phyloP scores from a whole-genome alignment of 2,329 filamentous ascomycete genomes.

The Cryphonectria radicalis region DNA sequence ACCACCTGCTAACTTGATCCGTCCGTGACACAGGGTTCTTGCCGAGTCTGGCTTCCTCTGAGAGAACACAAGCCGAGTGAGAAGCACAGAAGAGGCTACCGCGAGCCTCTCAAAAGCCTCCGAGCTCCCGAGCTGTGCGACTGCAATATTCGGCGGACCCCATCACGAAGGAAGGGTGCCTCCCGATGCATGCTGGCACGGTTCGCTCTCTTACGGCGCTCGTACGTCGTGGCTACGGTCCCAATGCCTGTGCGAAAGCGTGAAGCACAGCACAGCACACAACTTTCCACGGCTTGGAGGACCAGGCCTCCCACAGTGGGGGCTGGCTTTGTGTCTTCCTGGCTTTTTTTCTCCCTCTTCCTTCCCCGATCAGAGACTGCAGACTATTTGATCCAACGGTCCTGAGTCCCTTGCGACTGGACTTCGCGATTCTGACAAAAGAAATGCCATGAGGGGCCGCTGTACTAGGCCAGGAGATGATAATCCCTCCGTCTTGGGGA shows the following conservation, averaged over 20 bases:
- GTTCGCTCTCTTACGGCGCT: not conserved
- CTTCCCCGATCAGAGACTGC: not conserved
- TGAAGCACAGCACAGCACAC: not conserved
- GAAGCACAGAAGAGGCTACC: conserved; percentile 12
- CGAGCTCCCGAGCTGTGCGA: conserved; percentile 17
- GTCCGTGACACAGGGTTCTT: conserved; percentile 52
- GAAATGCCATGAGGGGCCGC: not conserved
- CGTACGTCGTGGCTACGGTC: not conserved
- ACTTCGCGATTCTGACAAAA: not conserved
- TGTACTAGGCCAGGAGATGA: not conserved
- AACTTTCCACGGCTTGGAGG: not conserved
- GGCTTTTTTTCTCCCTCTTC: too few relatives aligned
- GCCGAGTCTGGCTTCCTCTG: conserved; percentile 66
- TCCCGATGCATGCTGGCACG: not conserved
- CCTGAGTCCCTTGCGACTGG: not conserved
- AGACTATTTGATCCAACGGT: not conserved
- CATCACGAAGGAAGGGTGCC: not conserved
- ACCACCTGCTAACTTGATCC: conserved; percentile 32
- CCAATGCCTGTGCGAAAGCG: not conserved
- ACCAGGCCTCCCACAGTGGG: not conserved
- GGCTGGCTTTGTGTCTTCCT: not conserved
- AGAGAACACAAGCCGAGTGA: conserved; percentile 31
- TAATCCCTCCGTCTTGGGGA: not conserved
- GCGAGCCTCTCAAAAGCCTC: conserved; percentile 10
- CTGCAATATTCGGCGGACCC: not conserved